Evolutionary conservation across 75 land plant species (phyloP), one percentile per base, ranked within the genome.

Genomic region (Cryptomeria japonica): DNA sequence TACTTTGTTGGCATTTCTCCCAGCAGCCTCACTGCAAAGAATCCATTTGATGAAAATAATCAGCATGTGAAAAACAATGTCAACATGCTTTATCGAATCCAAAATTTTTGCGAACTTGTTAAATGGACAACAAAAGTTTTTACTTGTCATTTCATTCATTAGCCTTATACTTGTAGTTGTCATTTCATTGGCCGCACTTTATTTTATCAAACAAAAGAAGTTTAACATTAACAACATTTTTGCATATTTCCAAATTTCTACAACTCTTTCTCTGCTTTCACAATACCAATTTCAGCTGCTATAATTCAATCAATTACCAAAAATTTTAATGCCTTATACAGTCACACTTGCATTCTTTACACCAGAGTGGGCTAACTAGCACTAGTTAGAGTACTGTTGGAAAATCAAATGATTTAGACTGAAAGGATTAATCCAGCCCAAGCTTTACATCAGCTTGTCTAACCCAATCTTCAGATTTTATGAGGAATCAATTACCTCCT

Each of bases 1-100:
- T 64, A 95, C 97, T 86, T 90, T 95, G 49, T 88, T 91, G 53
- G 97, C 94, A 92, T 96, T 92, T 86, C 99, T 94, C 61, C 99
- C 99, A 93, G 73, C 94, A 46, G 92, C 93, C 85, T 92, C 96
- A 93, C 99, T 97, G 93, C 25, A 88, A 51, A 34, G 56, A 86
- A 84, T 31, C 46, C 85, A 80, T 84, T 42, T 19, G 36, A 16
- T 49, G 78, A 55, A 80, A 56, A 46, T 14, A 22, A 51, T 80
- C 9, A 88, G 87, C 28, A 85, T n/a, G 11, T 13, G 37, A 89
- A 79, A 37, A 38, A 5, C 47, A 78, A 42, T 83, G 42, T 37
- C 25, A 86, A 85, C n/a, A 88, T 16, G 37, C 32, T 88, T 22
- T 51, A 87, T 76, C 28, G 18, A 15, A 28, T 13, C 37, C 28